phyloP scores from a whole-genome alignment of 176 grass and related monocot genomes.

The Rhynchospora breviuscula region DNA sequence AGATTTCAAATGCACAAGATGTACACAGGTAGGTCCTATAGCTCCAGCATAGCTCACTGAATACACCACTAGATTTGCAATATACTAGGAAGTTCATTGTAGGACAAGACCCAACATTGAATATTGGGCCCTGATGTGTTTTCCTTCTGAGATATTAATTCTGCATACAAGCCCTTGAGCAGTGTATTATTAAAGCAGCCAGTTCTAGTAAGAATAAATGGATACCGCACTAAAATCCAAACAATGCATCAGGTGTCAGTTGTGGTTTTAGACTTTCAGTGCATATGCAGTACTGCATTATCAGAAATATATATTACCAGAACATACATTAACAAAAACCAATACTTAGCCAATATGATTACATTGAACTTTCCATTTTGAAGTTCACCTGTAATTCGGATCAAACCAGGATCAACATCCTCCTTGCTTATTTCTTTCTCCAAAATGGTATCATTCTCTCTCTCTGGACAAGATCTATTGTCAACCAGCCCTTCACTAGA shows the following conservation, averaged over 20 bases:
- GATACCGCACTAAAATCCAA: background rate
- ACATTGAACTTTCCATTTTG: background rate
- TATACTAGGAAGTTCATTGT: background rate
- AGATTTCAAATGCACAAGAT: background rate
- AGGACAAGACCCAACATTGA: background rate
- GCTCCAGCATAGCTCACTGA: background rate
- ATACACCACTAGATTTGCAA: background rate
- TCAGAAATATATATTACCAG: background rate
- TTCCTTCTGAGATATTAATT: background rate
- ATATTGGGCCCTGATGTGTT: background rate
- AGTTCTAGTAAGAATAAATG: background rate
- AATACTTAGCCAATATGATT: background rate
- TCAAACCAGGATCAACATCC: background rate
- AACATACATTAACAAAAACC: too few species aligned
- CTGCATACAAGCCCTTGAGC: background rate
- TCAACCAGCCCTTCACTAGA: background rate
- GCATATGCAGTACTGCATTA: background rate
- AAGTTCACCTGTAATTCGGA: background rate
- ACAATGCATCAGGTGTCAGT: background rate
- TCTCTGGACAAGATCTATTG: background rate
- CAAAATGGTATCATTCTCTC: background rate
- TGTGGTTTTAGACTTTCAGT: background rate
- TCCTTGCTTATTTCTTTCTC: slow-evolving; percentile 6
- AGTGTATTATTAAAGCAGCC: background rate
- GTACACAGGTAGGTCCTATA: background rate